Conservation (phyloP, 2,329 filamentous ascomycete species). For the Pestalotiopsis sp. region DNA sequence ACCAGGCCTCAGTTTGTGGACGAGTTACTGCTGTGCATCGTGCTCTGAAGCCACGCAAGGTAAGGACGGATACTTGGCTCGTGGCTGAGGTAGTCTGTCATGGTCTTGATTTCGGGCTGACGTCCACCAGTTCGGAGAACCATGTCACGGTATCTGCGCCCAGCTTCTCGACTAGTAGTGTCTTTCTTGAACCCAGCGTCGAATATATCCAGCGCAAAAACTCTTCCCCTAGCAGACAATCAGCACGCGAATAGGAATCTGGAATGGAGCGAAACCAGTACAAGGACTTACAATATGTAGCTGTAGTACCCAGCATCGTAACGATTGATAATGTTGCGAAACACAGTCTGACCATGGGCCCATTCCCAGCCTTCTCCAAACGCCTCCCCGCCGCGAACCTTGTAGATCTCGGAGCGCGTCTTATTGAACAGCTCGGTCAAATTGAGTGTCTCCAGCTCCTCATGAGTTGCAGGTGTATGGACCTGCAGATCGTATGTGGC, state of each 20-base stretch:
- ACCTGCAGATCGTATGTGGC: neutral
- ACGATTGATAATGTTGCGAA: neutral
- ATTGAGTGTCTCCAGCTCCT: neutral
- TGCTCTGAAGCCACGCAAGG: neutral
- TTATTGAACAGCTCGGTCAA: neutral
- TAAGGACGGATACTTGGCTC: neutral
- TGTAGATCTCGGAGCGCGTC: neutral
- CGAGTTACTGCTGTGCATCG: neutral
- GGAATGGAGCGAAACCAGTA: neutral
- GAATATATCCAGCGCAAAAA: neutral
- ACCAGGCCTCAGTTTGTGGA: too few species aligned
- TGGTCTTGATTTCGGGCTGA: neutral
- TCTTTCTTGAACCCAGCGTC: neutral
- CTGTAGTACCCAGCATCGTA: neutral
- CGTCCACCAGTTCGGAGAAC: neutral
- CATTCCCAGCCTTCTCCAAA: neutral
- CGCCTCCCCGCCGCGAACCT: neutral
- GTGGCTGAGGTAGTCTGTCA: neutral
- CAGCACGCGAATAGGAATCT: neutral
- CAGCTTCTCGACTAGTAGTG: neutral
- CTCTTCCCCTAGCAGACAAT: neutral
- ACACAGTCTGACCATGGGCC: neutral
- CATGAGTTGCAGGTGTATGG: neutral
- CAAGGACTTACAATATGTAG: neutral
- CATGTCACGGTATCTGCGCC: neutral